Conservation (phyloP, 75 land plant genomes). For the Azolla pinnata region DNA sequence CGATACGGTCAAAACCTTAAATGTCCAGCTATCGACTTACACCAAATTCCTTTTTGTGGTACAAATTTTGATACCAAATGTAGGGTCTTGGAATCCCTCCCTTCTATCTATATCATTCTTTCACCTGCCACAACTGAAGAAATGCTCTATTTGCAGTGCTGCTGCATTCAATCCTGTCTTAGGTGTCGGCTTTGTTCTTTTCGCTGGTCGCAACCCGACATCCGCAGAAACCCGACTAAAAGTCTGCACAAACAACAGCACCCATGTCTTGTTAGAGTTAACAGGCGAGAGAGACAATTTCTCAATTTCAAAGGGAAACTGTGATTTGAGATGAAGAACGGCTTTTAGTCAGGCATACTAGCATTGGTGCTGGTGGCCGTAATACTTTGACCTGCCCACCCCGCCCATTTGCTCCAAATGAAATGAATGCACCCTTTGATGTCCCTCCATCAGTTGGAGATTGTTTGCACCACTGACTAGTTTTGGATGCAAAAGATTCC, state of each 20-base stretch:
- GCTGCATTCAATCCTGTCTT: constrained; percentile 21
- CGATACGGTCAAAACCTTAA: no score
- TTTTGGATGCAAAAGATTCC: background rate
- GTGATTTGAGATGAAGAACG: background rate
- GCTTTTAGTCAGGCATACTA: background rate
- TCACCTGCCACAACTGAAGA: no score
- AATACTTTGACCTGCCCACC: constrained; percentile 80
- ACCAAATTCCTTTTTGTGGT: no score
- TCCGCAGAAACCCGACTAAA: constrained; percentile 14
- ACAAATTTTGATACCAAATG: no score
- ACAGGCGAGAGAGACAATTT: background rate
- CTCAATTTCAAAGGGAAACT: background rate
- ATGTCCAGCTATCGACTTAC: no score
- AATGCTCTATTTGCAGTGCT: constrained; percentile 71
- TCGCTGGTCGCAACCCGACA: constrained; percentile 9
- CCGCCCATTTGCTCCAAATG: constrained; percentile 84
- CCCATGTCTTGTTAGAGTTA: background rate
- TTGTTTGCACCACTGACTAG: constrained; percentile 57
- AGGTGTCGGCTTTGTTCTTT: constrained; percentile 29
- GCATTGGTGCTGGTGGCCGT: constrained; percentile 36
- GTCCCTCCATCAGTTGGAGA: constrained; percentile 6
- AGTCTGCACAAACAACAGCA: background rate
- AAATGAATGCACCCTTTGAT: constrained; percentile 49
- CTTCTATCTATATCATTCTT: no score
- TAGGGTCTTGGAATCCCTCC: no score